These are phyloP conservation scores for Xylaria sp. DNA, from an alignment of 2,329 filamentous ascomycete genomes.

Conservation along the genomic window DNA sequence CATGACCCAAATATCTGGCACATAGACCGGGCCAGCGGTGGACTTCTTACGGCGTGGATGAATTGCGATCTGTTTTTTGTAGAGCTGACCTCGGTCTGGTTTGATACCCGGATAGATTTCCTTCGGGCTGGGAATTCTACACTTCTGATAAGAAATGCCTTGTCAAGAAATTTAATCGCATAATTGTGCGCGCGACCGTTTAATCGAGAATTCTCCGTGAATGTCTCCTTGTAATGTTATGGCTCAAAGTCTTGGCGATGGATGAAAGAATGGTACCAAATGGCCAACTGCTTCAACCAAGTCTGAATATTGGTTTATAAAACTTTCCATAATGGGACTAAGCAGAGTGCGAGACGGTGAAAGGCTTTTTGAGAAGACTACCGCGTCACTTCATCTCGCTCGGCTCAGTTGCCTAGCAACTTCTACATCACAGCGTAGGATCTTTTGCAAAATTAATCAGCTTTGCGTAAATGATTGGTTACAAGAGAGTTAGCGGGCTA, in stretches of 20 bases:
- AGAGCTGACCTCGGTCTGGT: conserved; percentile 44
- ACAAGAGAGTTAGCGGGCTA: too few relatives aligned
- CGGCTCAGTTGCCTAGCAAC: too few relatives aligned
- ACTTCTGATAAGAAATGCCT: conserved; percentile 26
- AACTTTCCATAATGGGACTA: too few relatives aligned
- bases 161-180: background rate
- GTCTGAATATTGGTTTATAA: too few relatives aligned
- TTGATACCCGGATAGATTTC: conserved; percentile 55
- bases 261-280: background rate
- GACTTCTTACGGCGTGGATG: conserved; percentile 38
- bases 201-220: background rate
- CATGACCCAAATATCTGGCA: conserved; percentile 30
- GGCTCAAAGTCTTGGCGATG: background rate
- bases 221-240: background rate
- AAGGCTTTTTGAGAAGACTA: too few relatives aligned
- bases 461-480: too few relatives aligned
- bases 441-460: too few relatives aligned
- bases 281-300: too few relatives aligned
- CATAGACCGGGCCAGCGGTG: conserved; percentile 38
- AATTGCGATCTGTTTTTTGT: conserved; percentile 38
- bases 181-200: background rate
- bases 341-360: too few relatives aligned
- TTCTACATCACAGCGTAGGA: too few relatives aligned
- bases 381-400: too few relatives aligned
- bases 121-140: conserved; percentile 44